phyloP scores from a whole-genome alignment of 345 rosid species.

The Mercurialis annua region DNA sequence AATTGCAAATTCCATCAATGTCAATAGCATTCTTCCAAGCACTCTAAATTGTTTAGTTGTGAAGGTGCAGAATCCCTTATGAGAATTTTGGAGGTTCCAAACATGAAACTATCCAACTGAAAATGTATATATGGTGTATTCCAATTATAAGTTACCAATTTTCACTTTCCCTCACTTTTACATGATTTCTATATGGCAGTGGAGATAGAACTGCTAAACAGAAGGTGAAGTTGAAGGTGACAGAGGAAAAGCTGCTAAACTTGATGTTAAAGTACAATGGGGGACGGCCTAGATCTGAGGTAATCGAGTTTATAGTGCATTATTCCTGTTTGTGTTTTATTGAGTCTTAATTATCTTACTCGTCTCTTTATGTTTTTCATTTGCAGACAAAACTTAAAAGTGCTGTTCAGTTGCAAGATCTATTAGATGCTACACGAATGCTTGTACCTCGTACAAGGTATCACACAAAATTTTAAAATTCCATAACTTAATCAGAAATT shows the following conservation, averaged over 20 bases:
- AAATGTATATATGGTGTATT: background rate
- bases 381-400: slow-evolving; percentile 95
- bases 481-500: no score
- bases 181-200: slow-evolving; percentile 38
- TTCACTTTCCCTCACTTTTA: slow-evolving; percentile 6
- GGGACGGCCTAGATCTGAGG: slow-evolving; percentile 91
- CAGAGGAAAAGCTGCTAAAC: slow-evolving; percentile 91
- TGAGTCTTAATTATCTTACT: slow-evolving; percentile 7
- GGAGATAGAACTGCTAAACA: slow-evolving; percentile 99
- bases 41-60: background rate
- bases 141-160: background rate
- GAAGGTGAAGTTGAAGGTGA: slow-evolving; percentile 95
- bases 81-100: background rate
- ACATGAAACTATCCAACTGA: background rate
- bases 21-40: background rate
- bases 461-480: slow-evolving; percentile 10
- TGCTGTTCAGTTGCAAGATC: slow-evolving; percentile 95
- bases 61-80: background rate
- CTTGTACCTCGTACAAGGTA: slow-evolving; percentile 96
- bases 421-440: slow-evolving; percentile 94
- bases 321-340: slow-evolving; percentile 4
- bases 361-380: slow-evolving; percentile 4
- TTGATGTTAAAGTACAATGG: slow-evolving; percentile 98
- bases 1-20: slow-evolving; percentile 1
- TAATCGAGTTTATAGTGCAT: slow-evolving; percentile 23